Evolutionary conservation across 108 stramenopile genomes (phyloP).

Genomic region (Discostella pseudostelligera): DNA sequence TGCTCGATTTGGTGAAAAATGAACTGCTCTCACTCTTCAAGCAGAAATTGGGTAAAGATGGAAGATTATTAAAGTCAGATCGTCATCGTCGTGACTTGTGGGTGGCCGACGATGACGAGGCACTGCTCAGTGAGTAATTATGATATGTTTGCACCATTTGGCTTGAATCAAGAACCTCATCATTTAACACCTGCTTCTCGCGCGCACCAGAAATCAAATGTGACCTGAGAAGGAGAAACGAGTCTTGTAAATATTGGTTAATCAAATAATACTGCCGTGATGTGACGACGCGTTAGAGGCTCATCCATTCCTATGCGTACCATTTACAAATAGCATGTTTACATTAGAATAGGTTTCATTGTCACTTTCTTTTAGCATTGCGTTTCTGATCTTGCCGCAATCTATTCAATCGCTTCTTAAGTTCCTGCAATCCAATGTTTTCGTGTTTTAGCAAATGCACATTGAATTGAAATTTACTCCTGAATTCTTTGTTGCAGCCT

Average conservation of each 20-base stretch:
- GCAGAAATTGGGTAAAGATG: neutral
- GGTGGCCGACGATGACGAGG: neutral
- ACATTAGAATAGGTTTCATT: too few relatives aligned
- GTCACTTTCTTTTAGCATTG: neutral
- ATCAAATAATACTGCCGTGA: neutral
- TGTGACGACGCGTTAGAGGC: neutral
- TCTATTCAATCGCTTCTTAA: slow-evolving; percentile 3
- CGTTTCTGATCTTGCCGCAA: neutral
- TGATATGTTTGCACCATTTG: neutral
- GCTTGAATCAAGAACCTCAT: too few relatives aligned
- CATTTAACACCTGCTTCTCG: too few relatives aligned
- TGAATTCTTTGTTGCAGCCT: slow-evolving; percentile 9
- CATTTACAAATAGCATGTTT: too few relatives aligned
- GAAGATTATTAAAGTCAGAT: neutral
- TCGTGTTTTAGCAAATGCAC: slow-evolving; percentile 31
- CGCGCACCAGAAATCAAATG: neutral
- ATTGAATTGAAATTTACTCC: slow-evolving; percentile 16
- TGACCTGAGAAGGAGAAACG: neutral
- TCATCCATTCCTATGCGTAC: too few relatives aligned
- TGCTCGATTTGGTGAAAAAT: neutral
- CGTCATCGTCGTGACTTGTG: neutral
- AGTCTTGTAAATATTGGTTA: neutral
- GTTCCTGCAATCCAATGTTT: slow-evolving; percentile 7
- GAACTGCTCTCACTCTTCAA: neutral
- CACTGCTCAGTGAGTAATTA: neutral